phyloP scores from a whole-genome alignment of 2,329 filamentous ascomycete genomes.

The Colletotrichum sp. region DNA sequence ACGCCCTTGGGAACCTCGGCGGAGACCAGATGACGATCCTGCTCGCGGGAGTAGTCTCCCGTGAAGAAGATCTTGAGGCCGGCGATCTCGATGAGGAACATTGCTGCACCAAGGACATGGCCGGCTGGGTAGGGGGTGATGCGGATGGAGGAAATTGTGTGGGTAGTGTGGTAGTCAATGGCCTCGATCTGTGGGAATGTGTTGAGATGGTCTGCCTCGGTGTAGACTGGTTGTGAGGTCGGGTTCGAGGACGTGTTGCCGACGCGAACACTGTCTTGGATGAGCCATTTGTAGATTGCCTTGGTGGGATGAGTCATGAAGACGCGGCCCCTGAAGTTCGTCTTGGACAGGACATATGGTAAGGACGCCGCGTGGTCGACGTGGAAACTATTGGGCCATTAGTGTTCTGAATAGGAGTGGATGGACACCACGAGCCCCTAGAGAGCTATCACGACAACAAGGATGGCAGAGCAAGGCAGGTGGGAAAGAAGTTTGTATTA shows the following conservation, averaged over 20 bases:
- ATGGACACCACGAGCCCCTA: not conserved
- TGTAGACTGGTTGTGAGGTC: slow-evolving; percentile 81
- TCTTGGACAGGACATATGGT: slow-evolving; percentile 96
- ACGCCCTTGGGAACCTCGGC: slow-evolving; percentile 87
- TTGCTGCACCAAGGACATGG: slow-evolving; percentile 96
- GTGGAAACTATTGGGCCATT: slow-evolving; percentile 76
- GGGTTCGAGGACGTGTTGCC: slow-evolving; percentile 70
- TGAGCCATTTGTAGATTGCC: slow-evolving; percentile 99
- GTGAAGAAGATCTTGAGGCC: slow-evolving; percentile 97
- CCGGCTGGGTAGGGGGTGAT: slow-evolving; percentile 97
- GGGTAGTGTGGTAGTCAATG: slow-evolving; percentile 97
- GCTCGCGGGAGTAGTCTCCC: slow-evolving; percentile 94
- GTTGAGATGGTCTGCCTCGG: slow-evolving; percentile 91
- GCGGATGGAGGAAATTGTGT: slow-evolving; percentile 93
- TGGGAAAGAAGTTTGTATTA: slow-evolving; percentile 23
- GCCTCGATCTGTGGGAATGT: slow-evolving; percentile 95
- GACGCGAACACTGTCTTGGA: slow-evolving; percentile 94
- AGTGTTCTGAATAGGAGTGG: not conserved
- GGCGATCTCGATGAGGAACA: slow-evolving; percentile 98
- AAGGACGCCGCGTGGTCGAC: slow-evolving; percentile 98
- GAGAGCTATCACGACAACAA: slow-evolving; percentile 14
- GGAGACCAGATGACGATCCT: slow-evolving; percentile 93
- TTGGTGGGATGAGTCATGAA: slow-evolving; percentile 99
- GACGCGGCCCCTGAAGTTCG: slow-evolving; percentile 93
- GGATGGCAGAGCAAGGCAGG: slow-evolving; percentile 22